These are phyloP conservation scores for Ophiostoma angusticollis DNA, from an alignment of 2,329 filamentous ascomycete genomes.

Conservation along the genomic window DNA sequence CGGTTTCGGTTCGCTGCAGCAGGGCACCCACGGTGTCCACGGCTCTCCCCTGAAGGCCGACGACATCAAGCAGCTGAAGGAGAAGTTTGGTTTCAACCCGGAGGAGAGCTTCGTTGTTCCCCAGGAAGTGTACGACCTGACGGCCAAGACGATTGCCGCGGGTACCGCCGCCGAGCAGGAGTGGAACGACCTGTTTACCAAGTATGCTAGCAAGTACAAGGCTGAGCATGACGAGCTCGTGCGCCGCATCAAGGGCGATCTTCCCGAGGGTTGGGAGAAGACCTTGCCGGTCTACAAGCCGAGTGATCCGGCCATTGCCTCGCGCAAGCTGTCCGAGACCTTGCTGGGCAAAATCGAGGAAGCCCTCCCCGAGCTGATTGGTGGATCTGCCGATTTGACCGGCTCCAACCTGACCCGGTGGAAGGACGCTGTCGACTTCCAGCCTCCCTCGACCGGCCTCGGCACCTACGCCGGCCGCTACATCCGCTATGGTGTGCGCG, in stretches of 20 bases:
- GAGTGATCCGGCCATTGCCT: conserved; percentile 70
- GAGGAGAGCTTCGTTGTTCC: conserved; percentile 86
- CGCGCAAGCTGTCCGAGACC: conserved; percentile 90
- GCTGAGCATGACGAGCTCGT: conserved; percentile 66
- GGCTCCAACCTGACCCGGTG: conserved; percentile 97
- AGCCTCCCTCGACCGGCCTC: conserved; percentile 73
- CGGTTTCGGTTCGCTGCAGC: conserved; percentile 82
- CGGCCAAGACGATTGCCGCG: conserved; percentile 70
- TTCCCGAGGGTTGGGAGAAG: conserved; percentile 96
- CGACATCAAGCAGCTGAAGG: conserved; percentile 86
- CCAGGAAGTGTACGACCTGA: conserved; percentile 86
- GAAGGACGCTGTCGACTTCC: conserved; percentile 96
- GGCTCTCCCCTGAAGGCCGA: conserved; percentile 91
- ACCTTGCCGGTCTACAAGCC: conserved; percentile 82
- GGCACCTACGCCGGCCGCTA: conserved; percentile 83
- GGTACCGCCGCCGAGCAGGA: conserved; percentile 84
- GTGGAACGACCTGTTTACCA: conserved; percentile 87
- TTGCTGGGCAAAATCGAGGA: conserved; percentile 81
- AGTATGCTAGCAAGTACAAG: conserved; percentile 70
- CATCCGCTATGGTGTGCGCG: conserved; percentile 81
- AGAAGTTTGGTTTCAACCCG: conserved; percentile 92
- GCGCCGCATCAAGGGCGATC: conserved; percentile 68
- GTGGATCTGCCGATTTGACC: conserved; percentile 94
- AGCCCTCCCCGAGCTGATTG: conserved; percentile 77
- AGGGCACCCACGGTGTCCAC: conserved; percentile 93